Evolutionary conservation across 2,329 filamentous ascomycete genomes (phyloP).

Genomic region (Celoporthe dispersa): DNA sequence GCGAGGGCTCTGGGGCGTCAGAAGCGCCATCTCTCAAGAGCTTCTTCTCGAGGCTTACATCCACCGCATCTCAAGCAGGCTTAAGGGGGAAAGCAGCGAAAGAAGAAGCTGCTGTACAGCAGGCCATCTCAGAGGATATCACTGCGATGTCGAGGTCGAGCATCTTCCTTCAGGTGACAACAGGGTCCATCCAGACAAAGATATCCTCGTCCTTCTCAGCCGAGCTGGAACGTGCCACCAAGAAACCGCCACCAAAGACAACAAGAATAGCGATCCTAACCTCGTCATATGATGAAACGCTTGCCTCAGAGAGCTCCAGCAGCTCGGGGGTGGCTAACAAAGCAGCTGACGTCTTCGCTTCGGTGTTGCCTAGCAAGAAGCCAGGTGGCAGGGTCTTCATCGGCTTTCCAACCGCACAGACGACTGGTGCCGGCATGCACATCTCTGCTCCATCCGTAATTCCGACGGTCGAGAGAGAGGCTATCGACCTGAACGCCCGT

Average conservation of each 20-base stretch:
- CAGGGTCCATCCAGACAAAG: constrained; percentile 78
- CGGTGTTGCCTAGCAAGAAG: constrained; percentile 85
- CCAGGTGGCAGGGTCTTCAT: constrained; percentile 89
- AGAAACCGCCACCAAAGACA: constrained; percentile 90
- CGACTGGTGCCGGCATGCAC: constrained; percentile 90
- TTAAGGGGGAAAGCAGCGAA: constrained; percentile 60
- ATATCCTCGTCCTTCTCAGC: constrained; percentile 74
- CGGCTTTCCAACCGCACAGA: constrained; percentile 96
- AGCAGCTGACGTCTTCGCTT: constrained; percentile 80
- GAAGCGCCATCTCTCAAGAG: constrained; percentile 70
- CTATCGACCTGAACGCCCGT: constrained; percentile 93
- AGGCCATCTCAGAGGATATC: constrained; percentile 70
- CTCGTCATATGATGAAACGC: constrained; percentile 83
- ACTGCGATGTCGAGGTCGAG: constrained; percentile 72
- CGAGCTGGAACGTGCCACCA: constrained; percentile 93
- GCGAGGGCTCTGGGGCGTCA: constrained; percentile 52
- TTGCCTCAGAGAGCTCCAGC: constrained; percentile 64
- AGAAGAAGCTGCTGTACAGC: constrained; percentile 67
- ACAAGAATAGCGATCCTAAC: constrained; percentile 88
- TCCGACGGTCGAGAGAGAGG: constrained; percentile 94
- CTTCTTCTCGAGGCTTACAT: constrained; percentile 81
- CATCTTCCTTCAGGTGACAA: constrained; percentile 88
- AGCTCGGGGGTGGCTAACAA: constrained; percentile 53
- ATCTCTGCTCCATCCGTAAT: constrained; percentile 96
- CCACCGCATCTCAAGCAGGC: constrained; percentile 54